Evolutionary conservation across 306 rosid genomes (phyloP), one percentile per base, ranked within the genome.

Genomic region (Inga oerstediana): DNA sequence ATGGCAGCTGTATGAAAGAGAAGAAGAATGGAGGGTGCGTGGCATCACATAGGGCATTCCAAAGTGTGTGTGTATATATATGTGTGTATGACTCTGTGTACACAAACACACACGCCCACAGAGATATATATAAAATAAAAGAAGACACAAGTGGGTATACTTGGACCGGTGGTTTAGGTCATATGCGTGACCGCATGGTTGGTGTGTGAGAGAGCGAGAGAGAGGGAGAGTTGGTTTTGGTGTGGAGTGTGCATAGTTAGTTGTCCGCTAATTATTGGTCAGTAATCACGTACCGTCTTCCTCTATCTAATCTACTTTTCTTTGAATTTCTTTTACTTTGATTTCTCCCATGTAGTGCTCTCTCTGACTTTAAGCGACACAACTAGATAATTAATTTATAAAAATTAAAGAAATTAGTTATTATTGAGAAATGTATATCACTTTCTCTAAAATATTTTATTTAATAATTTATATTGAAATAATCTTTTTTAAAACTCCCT

Each of bases 141-240:
- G 68, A 62, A 62, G 27, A n/a, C 13, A 12, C 32, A 48, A 34
- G 12, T 7, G 0, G 39, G 85, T 87, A 86, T 91, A 86, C 88
- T 89, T 91, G 83, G 94, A 91, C 88, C 69, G 91, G 94, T 88
- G 79, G 94, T 90, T 89, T 87, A 72, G 78, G 69, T 49, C 75
- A 75, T 79, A 54, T 43, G 75, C 74, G 58, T 56, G 81, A 79
- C 74, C 75, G 78, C 87, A 72, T 46, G 85, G 81, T 82, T 82
- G 54, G 20, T n/a, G 82, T 74, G 84, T 79, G 56, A 2, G 45
- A 0, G 45, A 79, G 13, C 49, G 75, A 41, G 34, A 67, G 14
- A 51, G 8, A 69, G 49, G 41, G 74, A 81, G 65, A 2, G 22
- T 7, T 2, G 19, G 61, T 48, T 49, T 34, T 8, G 65, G 19